Conservation (phyloP, 208 protist genomes). For the Chromosphaera perkinsii region DNA sequence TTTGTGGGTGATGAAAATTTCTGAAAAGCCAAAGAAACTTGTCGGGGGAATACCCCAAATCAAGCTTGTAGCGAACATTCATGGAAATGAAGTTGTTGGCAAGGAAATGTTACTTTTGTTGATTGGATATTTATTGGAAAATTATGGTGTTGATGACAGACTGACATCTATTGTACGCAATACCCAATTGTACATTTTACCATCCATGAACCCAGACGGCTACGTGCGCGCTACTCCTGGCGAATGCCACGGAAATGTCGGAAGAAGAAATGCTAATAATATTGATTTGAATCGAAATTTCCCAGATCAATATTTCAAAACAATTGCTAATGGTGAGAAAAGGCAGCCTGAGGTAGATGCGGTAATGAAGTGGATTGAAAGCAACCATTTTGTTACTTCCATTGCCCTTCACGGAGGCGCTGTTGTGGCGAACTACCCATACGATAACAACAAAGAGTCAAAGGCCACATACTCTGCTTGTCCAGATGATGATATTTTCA, state of each 20-base stretch:
- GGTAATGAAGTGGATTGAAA: slow-evolving; percentile 39
- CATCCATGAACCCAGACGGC: slow-evolving; percentile 55
- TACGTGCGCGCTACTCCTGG: slow-evolving; percentile 23
- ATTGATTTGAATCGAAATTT: slow-evolving; percentile 45
- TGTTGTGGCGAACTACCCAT: slow-evolving; percentile 53
- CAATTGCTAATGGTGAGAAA: not conserved
- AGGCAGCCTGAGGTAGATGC: slow-evolving; percentile 12
- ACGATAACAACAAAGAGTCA: slow-evolving; percentile 20
- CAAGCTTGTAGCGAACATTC: slow-evolving; percentile 56
- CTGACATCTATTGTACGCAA: slow-evolving; percentile 27
- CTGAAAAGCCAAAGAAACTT: not conserved
- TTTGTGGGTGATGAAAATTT: slow-evolving; percentile 9
- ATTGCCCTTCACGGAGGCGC: slow-evolving; percentile 49
- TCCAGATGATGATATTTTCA: slow-evolving; percentile 38
- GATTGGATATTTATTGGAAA: slow-evolving; percentile 29
- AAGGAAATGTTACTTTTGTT: slow-evolving; percentile 40
- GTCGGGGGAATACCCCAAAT: slow-evolving; percentile 3
- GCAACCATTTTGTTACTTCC: slow-evolving; percentile 39
- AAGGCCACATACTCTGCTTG: not conserved
- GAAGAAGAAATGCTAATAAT: slow-evolving; percentile 17
- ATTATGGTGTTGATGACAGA: slow-evolving; percentile 13
- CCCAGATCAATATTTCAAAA: slow-evolving; percentile 25
- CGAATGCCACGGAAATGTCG: too few species aligned
- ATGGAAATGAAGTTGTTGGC: slow-evolving; percentile 51
- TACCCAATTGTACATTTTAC: slow-evolving; percentile 44